Base-by-base conservation (phyloP, 192 early-diverging fungal species). In the Backusella luteola region DNA sequence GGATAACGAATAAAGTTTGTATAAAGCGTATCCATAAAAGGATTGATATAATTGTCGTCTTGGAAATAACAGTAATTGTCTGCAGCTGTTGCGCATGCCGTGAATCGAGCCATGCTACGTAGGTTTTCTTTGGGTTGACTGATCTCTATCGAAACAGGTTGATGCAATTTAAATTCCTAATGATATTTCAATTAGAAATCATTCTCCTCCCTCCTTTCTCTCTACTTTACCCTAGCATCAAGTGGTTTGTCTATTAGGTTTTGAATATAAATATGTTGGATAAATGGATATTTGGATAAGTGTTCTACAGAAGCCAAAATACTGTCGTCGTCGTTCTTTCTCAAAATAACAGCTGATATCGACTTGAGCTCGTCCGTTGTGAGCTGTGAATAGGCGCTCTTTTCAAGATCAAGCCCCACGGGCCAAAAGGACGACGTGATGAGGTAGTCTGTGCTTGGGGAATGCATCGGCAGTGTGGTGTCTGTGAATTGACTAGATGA, bases 11-110 rank as follows among this genome's bases (percentile, higher is more conserved):
- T 74, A 71, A 88, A 90, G 78, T 90, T 90, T 34, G 84, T 85
- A 77, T 90, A 90, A 14, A 87, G 77, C 56, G 79, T 81, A 75
- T 90, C 88, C 85, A 88, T 81, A 39, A 85, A 84, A 12, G 82
- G 73, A 63, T 89, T 87, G 26, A 89, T 70, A 79, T 85, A 85
- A 6, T 26, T 53, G 56, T 88, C 87, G 49, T 90, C 88, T 71
- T 90, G 88, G 52, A 88, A 88, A 77, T 88, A 90, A 73, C 88
- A 90, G 71, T 87, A 76, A 34, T 82, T 73, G 66, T 87, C 82
- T 34, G 83, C 80, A 17, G 88, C 88, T 14, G 84, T 77, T n/a
- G 80, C 63, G 56, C 88, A 90, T 14, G 84, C 80, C 38, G 84
- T 88, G 69, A 87, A 88, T 69, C 88, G 84, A 66, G 88, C 83